Evolutionary conservation across 768 basidiomycete species (phyloP).

Genomic region (Lactarius evosmus): DNA sequence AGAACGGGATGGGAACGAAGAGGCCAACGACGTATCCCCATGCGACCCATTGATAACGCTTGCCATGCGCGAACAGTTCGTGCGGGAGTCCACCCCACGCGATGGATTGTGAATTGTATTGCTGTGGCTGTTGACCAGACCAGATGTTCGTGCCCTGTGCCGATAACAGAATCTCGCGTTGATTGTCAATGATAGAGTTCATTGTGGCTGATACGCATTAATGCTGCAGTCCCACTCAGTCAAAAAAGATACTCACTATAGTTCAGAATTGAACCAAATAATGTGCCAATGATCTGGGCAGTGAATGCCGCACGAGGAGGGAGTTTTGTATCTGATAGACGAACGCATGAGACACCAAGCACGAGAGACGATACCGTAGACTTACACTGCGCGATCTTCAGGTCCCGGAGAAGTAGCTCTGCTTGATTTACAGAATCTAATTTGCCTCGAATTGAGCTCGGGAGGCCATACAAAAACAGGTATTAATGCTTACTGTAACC

Average conservation of each 20-base stretch:
- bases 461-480: neutral
- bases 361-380: neutral
- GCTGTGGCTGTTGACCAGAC: constrained; percentile 47
- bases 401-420: constrained; percentile 43
- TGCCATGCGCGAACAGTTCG: constrained; percentile 25
- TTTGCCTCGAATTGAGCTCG: neutral
- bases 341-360: neutral
- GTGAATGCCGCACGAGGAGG: constrained; percentile 49
- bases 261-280: constrained; percentile 43
- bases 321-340: constrained; percentile 40
- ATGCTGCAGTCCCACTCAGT: no score
- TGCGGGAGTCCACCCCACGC: constrained; percentile 45
- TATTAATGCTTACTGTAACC: constrained; percentile 39
- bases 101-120: constrained; percentile 51
- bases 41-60: constrained; percentile 47
- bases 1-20: constrained; percentile 52
- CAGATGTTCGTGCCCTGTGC: constrained; percentile 56
- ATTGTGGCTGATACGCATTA: constrained; percentile 41
- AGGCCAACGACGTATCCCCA: constrained; percentile 49
- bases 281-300: constrained; percentile 48
- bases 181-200: constrained; percentile 54
- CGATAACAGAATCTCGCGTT: constrained; percentile 49
- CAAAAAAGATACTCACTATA: constrained; percentile 27
- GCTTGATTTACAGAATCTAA: constrained; percentile 46
- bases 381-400: constrained; percentile 47